Conservation (phyloP, 2,329 filamentous ascomycete genomes). For the Diaporthe sp. region DNA sequence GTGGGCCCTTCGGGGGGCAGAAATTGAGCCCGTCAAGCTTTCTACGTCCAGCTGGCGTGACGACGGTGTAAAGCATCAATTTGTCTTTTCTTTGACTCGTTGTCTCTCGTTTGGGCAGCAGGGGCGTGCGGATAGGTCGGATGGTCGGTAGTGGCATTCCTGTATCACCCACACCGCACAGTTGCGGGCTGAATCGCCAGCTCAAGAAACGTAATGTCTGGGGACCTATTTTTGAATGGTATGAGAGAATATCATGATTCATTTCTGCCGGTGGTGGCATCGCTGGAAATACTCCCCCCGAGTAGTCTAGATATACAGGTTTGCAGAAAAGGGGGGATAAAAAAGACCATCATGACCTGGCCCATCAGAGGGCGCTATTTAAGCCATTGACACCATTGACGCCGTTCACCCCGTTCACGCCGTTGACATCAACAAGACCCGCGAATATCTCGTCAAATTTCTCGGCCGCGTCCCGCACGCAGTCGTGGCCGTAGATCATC, state of each 20-base stretch:
- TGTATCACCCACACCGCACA: neutral
- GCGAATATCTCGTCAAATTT: slow-evolving; percentile 64
- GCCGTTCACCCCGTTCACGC: slow-evolving; percentile 26
- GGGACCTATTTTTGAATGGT: no score
- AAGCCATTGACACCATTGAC: neutral
- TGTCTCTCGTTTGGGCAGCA: neutral
- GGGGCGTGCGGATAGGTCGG: neutral
- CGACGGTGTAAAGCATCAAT: neutral
- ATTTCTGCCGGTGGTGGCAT: slow-evolving; percentile 7
- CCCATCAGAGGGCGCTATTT: slow-evolving; percentile 18
- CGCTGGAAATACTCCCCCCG: neutral
- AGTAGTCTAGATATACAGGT: slow-evolving; percentile 22
- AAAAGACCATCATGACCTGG: neutral
- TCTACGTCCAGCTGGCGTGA: no score
- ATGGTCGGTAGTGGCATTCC: neutral
- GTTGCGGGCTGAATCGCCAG: neutral
- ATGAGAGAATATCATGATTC: neutral
- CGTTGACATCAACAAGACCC: slow-evolving; percentile 38
- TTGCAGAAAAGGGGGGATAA: neutral
- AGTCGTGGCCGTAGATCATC: slow-evolving; percentile 76
- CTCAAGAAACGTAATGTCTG: no score
- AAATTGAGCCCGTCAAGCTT: slow-evolving; percentile 21
- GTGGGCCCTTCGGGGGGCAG: neutral
- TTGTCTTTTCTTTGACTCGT: slow-evolving; percentile 10
- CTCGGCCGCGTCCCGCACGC: slow-evolving; percentile 67